Percentiles rank a stretch among this genome's conserved stretches.
Conservation (phyloP, 106 monocot genomes). For the Dioscorea zingiberensis region DNA sequence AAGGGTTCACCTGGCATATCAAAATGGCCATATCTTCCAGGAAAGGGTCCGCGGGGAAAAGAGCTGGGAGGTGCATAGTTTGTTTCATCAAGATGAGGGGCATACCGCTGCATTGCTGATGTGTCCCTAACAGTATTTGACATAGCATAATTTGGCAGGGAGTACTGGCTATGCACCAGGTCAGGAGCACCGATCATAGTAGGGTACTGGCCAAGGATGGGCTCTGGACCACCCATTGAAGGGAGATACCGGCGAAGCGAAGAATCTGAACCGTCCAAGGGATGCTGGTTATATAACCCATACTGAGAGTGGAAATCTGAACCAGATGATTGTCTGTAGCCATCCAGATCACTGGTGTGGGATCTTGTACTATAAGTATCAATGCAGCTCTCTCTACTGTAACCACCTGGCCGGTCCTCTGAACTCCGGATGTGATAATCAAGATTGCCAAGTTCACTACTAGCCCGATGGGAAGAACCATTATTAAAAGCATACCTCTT, state of each 20-base stretch:
- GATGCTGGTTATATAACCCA: slow-evolving; percentile 10
- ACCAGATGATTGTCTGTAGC: slow-evolving; percentile 7
- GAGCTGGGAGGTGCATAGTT: slow-evolving; percentile 13
- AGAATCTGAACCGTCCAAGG: slow-evolving; percentile 10
- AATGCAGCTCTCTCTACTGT: slow-evolving; percentile 5
- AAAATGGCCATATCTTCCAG: not conserved
- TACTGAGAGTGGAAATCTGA: slow-evolving; percentile 3
- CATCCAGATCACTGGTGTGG: not conserved
- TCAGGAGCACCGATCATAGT: no score
- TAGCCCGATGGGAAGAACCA: not conserved
- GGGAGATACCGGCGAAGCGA: not conserved
- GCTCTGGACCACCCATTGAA: not conserved
- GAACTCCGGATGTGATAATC: not conserved
- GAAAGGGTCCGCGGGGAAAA: slow-evolving; percentile 3
- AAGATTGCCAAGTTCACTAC: not conserved
- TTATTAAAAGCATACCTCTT: slow-evolving; percentile 19
- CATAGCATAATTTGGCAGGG: slow-evolving; percentile 16
- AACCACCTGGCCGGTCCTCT: slow-evolving; percentile 10
- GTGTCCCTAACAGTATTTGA: slow-evolving; percentile 8
- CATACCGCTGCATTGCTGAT: slow-evolving; percentile 46
- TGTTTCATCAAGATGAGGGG: slow-evolving; percentile 50
- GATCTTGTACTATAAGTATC: slow-evolving; percentile 11
- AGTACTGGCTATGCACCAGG: not conserved
- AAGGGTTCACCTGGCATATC: slow-evolving; percentile 13
- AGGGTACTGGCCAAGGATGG: slow-evolving; percentile 3